Conservation (phyloP, 495 filamentous ascomycete genomes). For the Talaromyces proteolyticus region DNA sequence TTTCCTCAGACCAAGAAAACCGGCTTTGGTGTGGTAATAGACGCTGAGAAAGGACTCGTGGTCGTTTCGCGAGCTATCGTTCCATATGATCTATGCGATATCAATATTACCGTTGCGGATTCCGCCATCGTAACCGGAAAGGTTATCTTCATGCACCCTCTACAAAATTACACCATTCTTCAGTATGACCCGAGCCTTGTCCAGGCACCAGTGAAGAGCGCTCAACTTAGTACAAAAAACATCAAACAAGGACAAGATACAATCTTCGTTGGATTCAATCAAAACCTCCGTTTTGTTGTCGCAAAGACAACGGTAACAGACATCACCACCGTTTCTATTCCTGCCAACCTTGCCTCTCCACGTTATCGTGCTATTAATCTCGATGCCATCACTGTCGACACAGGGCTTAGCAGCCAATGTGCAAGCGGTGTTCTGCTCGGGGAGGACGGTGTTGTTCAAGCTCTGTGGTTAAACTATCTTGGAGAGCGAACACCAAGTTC, state of each 20-base stretch:
- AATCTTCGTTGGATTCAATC: constrained; percentile 95
- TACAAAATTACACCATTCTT: constrained; percentile 94
- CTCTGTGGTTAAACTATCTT: constrained; percentile 93
- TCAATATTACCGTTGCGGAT: constrained; percentile 90
- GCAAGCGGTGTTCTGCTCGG: constrained; percentile 90
- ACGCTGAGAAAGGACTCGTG: constrained; percentile 92
- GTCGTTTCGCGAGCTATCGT: constrained; percentile 90
- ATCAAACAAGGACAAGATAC: constrained; percentile 89
- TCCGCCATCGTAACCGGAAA: constrained; percentile 91
- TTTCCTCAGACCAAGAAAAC: constrained; percentile 90
- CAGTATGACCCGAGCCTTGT: constrained; percentile 93
- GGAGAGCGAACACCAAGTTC: constrained; percentile 75
- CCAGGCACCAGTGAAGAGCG: constrained; percentile 85
- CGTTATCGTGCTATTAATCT: constrained; percentile 93
- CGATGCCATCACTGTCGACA: constrained; percentile 96
- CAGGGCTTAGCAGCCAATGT: constrained; percentile 81
- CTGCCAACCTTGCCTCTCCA: constrained; percentile 85
- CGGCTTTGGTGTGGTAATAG: constrained; percentile 91
- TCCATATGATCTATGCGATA: constrained; percentile 94
- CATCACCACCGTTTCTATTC: constrained; percentile 95
- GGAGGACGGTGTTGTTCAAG: constrained; percentile 87
- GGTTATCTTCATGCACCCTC: constrained; percentile 94
- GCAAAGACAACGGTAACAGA: constrained; percentile 94
- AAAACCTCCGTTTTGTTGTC: constrained; percentile 88
- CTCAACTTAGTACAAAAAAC: constrained; percentile 68